Evolutionary conservation across 768 basidiomycete genomes (phyloP), one percentile per base, ranked within the genome.

Genomic region (Hydnomerulius pinastri): DNA sequence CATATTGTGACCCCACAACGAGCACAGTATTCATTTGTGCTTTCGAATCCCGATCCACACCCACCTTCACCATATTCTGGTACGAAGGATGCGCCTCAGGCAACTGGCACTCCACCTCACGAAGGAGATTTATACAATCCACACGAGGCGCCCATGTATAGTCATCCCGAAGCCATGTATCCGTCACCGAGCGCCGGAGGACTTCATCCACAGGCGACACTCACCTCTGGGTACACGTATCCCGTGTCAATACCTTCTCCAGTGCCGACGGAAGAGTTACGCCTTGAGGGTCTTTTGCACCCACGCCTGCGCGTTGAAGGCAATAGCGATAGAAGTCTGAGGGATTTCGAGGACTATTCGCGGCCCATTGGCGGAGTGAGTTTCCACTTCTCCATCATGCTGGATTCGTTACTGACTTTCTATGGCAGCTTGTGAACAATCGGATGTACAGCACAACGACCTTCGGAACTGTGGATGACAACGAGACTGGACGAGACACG

Each of bases 301-400:
- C 67, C 67, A 3, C 59, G 68, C 12, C 54, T 68, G 32, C 58
- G 45, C 18, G 46, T 37, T 0, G 56, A 64, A 17, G 66, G 64
- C 0, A 28, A 33, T 35, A 68, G 68, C 23, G 60, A 58, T 3
- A 37, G 58, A 23, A 68, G 67, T 42, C 42, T 68, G 44, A 57
- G 60, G 47, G 67, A 68, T 44, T 68, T 68, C 28, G 68, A 68
- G 23, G 67, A 68, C 30, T 68, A 68, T 30, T 68, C 68, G 1
- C 61, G 68, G 10, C 67, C 67, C 4, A 68, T 68, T 12, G 62
- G 57, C 25, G 67, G 68, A 12, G 67, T 70, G 4, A 54, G 68
- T 57, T 23, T 28, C 4, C 17, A 12, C 27, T 33, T 46, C 7
- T 36, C 27, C 4, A 0, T 0, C n/a, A 6, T 43, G 29, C 23